Percentiles rank a stretch among this genome's conserved stretches.
These are phyloP conservation scores for Nicotiana otophora DNA, from an alignment of 257 asterid genomes.

Conservation along the genomic window DNA sequence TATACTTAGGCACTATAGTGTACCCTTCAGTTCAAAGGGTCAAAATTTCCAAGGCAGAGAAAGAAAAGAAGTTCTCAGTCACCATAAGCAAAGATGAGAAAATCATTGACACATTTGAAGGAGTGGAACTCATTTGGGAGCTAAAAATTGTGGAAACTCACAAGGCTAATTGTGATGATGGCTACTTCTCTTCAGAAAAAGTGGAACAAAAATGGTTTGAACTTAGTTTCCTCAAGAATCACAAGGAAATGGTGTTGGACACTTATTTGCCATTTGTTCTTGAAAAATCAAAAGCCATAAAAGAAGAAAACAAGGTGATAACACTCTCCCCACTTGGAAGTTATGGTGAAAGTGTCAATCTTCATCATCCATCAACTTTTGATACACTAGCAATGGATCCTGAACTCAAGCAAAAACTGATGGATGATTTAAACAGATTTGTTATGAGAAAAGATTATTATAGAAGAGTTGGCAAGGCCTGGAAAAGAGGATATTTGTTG, in stretches of 20 bases:
- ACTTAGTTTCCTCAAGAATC: conserved; percentile 13
- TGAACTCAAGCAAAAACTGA: conserved; percentile 7
- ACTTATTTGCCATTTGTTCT: conserved; percentile 20
- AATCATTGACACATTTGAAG: conserved; percentile 14
- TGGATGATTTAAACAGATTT: conserved; percentile 25
- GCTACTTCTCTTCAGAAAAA: not conserved
- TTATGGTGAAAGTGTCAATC: conserved; percentile 5
- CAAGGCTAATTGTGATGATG: conserved; percentile 3
- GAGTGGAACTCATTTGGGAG: conserved; percentile 16
- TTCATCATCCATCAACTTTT: conserved; percentile 36
- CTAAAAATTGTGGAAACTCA: conserved; percentile 9
- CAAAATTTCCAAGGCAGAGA: conserved; percentile 8
- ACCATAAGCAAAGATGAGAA: conserved; percentile 17
- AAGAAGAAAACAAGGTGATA: conserved; percentile 17
- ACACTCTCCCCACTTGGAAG: conserved; percentile 16
- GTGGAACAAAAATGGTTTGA: conserved; percentile 15
- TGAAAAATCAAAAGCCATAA: conserved; percentile 17
- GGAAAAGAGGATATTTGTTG: conserved; percentile 32
- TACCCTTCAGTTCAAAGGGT: conserved; percentile 11
- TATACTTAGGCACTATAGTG: conserved; percentile 7
- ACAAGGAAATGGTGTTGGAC: conserved; percentile 11
- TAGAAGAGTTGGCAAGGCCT: conserved; percentile 28
- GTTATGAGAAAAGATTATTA: conserved; percentile 22
- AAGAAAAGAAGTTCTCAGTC: conserved; percentile 3
- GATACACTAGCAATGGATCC: conserved; percentile 35